These are phyloP conservation scores for Rhodamnia rubescens DNA, from an alignment of 345 rosid genomes.

Conservation along the genomic window DNA sequence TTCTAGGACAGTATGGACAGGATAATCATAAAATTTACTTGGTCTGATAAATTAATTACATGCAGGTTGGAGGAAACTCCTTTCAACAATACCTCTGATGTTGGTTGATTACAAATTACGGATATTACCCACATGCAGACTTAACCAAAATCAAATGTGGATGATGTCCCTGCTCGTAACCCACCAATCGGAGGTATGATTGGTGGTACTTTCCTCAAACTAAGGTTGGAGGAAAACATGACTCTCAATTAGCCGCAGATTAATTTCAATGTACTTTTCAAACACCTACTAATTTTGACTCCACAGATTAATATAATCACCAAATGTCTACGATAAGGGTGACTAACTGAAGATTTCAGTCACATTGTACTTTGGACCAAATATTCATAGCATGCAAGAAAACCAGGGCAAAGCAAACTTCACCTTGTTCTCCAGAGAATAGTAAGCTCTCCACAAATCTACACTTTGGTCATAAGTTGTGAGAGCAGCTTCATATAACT, in stretches of 20 bases:
- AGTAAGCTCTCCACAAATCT: slow-evolving; percentile 65
- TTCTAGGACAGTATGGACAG: not conserved
- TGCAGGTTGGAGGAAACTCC: not conserved
- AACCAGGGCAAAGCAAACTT: not conserved
- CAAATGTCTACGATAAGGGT: not conserved
- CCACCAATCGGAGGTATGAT: not conserved
- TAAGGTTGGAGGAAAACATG: not conserved
- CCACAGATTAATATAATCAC: not conserved
- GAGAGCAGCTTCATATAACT: slow-evolving; percentile 74
- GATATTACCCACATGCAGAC: not conserved
- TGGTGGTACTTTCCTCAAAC: not conserved
- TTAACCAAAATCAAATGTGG: not conserved
- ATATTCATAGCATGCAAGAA: not conserved
- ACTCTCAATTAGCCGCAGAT: not conserved
- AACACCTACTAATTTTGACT: not conserved
- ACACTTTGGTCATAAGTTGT: slow-evolving; percentile 46
- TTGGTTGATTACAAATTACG: not conserved
- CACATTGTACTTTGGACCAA: not conserved
- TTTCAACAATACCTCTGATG: not conserved
- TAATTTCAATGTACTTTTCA: not conserved
- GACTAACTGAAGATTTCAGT: not conserved
- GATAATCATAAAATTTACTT: not conserved
- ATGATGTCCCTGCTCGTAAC: not conserved
- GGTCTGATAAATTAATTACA: not conserved
- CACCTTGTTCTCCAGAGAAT: slow-evolving; percentile 66